Evolutionary conservation across 805 yeast genomes (phyloP).

Genomic region (Maudiozyma bulderi): DNA sequence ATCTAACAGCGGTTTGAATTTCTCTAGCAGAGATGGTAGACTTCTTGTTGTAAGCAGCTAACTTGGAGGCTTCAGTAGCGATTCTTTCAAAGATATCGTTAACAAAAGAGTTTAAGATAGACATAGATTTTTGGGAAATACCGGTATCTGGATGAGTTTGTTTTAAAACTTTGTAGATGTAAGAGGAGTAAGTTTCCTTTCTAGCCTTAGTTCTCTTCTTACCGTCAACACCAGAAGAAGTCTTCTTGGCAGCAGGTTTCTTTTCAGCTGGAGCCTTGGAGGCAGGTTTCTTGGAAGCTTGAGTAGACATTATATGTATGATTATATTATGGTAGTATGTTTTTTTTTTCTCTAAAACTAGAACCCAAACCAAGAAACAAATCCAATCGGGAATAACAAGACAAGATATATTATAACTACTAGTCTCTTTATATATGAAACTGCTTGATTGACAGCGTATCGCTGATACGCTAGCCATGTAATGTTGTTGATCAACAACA

Average conservation of each 20-base stretch:
- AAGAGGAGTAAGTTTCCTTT: conserved; percentile 96
- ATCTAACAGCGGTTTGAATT: conserved; percentile 97
- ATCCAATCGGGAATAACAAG: neutral
- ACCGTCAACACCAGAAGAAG: conserved; percentile 68
- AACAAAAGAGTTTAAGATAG: conserved; percentile 96
- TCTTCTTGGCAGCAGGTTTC: conserved; percentile 77
- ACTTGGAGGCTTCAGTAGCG: conserved; percentile 94
- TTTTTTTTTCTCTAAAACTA: neutral
- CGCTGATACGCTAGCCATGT: no score
- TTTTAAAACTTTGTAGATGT: conserved; percentile 95
- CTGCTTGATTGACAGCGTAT: no score
- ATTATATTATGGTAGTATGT: neutral
- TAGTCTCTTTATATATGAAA: no score
- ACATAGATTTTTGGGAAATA: conserved; percentile 97
- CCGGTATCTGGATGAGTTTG: conserved; percentile 99
- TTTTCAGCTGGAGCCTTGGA: conserved; percentile 26
- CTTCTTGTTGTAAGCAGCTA: conserved; percentile 98
- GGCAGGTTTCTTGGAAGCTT: conserved; percentile 45
- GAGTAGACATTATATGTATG: conserved; percentile 49
- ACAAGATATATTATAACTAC: no score
- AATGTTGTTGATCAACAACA: no score
- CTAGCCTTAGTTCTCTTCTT: conserved; percentile 93
- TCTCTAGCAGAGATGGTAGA: conserved; percentile 97
- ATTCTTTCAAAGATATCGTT: conserved; percentile 97
- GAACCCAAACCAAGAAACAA: no score